Conservation (phyloP, 148 eudicot species). For the Amaranthus cruentus region DNA sequence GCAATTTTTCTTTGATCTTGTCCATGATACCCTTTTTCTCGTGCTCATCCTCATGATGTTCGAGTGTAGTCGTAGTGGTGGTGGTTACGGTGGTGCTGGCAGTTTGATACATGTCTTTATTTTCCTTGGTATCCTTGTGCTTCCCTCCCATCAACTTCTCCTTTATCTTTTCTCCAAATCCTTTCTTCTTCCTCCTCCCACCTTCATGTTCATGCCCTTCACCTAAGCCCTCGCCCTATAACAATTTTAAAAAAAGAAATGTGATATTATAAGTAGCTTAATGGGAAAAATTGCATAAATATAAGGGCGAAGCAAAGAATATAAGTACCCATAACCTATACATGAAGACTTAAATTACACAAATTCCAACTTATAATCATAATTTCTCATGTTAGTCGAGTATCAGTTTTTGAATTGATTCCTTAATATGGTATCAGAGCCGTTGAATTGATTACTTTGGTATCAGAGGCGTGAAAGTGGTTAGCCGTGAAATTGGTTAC, state of each 20-base stretch:
- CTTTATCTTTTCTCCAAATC: slow-evolving; percentile 56
- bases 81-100: slow-evolving; percentile 21
- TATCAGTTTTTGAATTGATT: no score
- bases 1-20: slow-evolving; percentile 66
- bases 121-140: slow-evolving; percentile 26
- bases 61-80: slow-evolving; percentile 21
- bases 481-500: no score
- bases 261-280: background rate
- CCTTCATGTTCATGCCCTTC: slow-evolving; percentile 41
- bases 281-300: background rate
- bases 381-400: no score
- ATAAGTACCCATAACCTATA: no score
- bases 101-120: slow-evolving; percentile 14
- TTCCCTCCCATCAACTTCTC: slow-evolving; percentile 50
- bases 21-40: slow-evolving; percentile 66
- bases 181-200: slow-evolving; percentile 61
- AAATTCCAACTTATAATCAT: no score
- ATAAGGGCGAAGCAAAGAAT: no score
- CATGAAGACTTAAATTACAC: no score
- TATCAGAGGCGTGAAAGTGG: no score
- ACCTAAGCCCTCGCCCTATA: slow-evolving; percentile 42
- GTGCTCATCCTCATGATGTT: slow-evolving; percentile 37
- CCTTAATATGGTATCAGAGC: no score
- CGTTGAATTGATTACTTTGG: no score
- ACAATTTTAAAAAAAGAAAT: background rate